Conservation (phyloP, 2,329 filamentous ascomycete species). For the Ascochyta pisi region DNA sequence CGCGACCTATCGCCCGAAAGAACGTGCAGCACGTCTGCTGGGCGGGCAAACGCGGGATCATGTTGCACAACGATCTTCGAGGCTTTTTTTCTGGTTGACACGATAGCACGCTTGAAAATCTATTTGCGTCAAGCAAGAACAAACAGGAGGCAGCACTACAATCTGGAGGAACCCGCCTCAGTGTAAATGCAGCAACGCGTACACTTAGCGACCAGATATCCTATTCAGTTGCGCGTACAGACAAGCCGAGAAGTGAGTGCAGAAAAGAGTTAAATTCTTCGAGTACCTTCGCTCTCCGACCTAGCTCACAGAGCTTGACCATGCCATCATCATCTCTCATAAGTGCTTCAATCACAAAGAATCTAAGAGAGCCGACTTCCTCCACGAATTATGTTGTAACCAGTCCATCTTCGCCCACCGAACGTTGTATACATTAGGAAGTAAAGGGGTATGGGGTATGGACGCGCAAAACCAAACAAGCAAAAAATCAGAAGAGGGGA, state of each 20-base stretch:
- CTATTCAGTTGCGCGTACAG: neutral
- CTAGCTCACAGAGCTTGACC: constrained; percentile 1
- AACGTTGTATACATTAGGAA: constrained; percentile 17
- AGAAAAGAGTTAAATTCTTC: constrained; percentile 9
- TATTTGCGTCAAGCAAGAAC: too few species aligned
- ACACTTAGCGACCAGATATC: neutral
- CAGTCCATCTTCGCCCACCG: constrained; percentile 2
- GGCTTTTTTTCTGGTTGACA: neutral
- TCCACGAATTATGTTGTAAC: constrained; percentile 6
- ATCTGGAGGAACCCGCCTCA: neutral
- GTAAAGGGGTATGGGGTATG: constrained; percentile 15
- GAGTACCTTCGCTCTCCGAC: neutral
- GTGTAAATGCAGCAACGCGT: neutral
- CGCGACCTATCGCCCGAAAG: constrained; percentile 15
- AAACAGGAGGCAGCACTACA: neutral
- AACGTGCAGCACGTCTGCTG: neutral
- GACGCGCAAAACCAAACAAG: constrained; percentile 5
- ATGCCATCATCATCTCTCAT: constrained; percentile 14
- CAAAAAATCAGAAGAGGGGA: neutral
- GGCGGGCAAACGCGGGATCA: neutral
- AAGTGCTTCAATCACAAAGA: neutral
- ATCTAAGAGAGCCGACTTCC: neutral
- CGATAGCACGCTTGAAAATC: neutral
- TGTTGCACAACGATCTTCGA: neutral
- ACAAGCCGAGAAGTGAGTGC: neutral